A percentile compares a stretch with the other conserved stretches of the same genome.
These are phyloP conservation scores for Herpetomonas samuelpessoai DNA, from an alignment of 208 protist species.

Conservation along the genomic window DNA sequence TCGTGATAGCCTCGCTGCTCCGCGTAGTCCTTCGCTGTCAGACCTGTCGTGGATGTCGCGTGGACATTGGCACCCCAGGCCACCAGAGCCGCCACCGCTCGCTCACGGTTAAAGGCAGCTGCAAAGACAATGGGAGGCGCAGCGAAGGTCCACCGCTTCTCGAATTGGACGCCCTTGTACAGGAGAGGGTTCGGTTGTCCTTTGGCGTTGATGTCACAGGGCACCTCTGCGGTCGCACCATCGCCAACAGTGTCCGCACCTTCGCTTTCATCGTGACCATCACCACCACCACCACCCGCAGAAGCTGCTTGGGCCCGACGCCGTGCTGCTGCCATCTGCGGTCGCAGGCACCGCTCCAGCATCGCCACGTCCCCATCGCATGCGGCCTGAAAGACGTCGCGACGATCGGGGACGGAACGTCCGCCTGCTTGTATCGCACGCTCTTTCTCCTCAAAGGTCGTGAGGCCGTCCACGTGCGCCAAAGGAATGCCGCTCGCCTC, in stretches of 20 bases:
- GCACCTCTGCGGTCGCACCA: not conserved
- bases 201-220: conserved; percentile 38
- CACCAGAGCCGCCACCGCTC: conserved; percentile 65
- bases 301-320: too few relatives aligned
- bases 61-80: conserved; percentile 42
- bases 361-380: conserved; percentile 70
- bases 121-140: conserved; percentile 78
- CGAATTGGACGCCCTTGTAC: conserved; percentile 67
- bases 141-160: conserved; percentile 66
- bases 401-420: too few relatives aligned
- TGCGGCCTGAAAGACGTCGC: conserved; percentile 73
- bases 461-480: too few relatives aligned
- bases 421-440: too few relatives aligned
- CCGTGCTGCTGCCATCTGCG: too few relatives aligned
- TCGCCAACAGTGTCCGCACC: conserved; percentile 9
- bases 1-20: conserved; percentile 49
- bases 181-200: conserved; percentile 63
- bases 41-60: conserved; percentile 48
- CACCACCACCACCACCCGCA: too few relatives aligned
- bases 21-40: conserved; percentile 71
- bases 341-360: too few relatives aligned
- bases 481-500: too few relatives aligned
- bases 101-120: conserved; percentile 70
- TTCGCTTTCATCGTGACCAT: conserved; percentile 35
- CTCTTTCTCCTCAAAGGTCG: too few relatives aligned